Conservation (phyloP, 1,284 basidiomycete genomes). For the Sanghuangporus weigelae region DNA sequence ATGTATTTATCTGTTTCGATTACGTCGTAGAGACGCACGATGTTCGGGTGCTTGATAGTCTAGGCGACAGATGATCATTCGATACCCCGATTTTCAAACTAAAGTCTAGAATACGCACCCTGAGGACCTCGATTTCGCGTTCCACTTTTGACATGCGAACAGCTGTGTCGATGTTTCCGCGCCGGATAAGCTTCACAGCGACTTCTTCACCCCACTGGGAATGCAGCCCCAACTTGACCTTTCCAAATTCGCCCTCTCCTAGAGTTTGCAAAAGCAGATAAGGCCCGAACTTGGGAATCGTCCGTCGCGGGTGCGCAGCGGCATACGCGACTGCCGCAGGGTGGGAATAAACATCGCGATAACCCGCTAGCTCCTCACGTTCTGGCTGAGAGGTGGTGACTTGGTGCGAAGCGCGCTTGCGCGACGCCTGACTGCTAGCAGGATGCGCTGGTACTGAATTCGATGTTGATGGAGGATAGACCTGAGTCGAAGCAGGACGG, state of each 20-base stretch:
- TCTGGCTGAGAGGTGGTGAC: conserved; percentile 41
- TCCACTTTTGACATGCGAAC: conserved; percentile 94
- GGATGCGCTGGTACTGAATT: conserved; percentile 26
- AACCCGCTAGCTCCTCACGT: conserved; percentile 41
- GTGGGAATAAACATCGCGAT: conserved; percentile 75
- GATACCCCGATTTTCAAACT: background rate
- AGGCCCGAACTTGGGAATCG: conserved; percentile 90
- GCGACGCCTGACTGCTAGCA: conserved; percentile 31
- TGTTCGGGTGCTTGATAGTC: conserved; percentile 96
- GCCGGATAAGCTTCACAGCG: conserved; percentile 96
- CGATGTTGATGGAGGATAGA: conserved; percentile 34
- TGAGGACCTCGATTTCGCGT: conserved; percentile 94
- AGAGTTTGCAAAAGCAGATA: conserved; percentile 94
- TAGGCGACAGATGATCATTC: conserved; percentile 28
- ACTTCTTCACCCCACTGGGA: conserved; percentile 95
- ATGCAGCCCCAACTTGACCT: conserved; percentile 97
- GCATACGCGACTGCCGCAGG: conserved; percentile 85
- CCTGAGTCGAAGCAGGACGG: conserved; percentile 39
- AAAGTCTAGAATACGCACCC: conserved; percentile 46
- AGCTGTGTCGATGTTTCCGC: conserved; percentile 86
- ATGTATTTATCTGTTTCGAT: conserved; percentile 99
- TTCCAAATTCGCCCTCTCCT: conserved; percentile 98
- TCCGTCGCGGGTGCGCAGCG: conserved; percentile 76
- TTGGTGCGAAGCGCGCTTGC: conserved; percentile 43
- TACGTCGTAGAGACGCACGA: conserved; percentile 96